Percentiles rank a stretch among this genome's conserved stretches.
These are phyloP conservation scores for Capsicum baccatum DNA, from an alignment of 257 asterid genomes.

Conservation along the genomic window DNA sequence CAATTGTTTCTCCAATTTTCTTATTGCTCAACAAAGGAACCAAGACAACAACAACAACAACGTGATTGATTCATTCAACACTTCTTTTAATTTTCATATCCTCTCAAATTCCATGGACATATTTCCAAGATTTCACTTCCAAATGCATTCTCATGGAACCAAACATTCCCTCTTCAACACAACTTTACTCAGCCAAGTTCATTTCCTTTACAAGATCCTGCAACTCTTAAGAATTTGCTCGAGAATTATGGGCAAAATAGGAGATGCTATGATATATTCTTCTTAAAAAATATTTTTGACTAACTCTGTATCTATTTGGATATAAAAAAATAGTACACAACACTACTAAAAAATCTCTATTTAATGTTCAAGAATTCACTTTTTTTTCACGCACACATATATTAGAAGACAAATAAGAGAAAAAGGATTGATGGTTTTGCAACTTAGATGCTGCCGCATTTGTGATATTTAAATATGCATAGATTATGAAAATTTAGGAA, in stretches of 20 bases:
- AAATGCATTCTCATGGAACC: conserved; percentile 47
- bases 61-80: conserved; percentile 36
- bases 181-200: conserved; percentile 41
- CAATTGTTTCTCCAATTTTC: conserved; percentile 88
- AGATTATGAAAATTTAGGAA: conserved; percentile 77
- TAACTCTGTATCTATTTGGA: conserved; percentile 22
- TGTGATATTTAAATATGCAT: conserved; percentile 52
- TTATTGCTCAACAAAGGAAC: conserved; percentile 35
- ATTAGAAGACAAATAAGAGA: neutral
- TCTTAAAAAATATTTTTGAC: neutral
- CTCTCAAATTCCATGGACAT: conserved; percentile 44
- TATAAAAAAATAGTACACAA: neutral
- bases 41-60: conserved; percentile 38
- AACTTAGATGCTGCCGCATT: conserved; percentile 49
- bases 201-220: conserved; percentile 42
- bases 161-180: conserved; percentile 40
- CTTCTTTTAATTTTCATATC: conserved; percentile 30
- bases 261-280: conserved; percentile 66
- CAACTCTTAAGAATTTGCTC: conserved; percentile 36
- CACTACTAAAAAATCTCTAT: conserved; percentile 23
- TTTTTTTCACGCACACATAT: conserved; percentile 26
- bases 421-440: neutral
- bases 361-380: conserved; percentile 7
- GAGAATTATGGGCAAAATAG: conserved; percentile 50
- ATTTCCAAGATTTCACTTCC: conserved; percentile 34